Conservation (phyloP, 2,329 filamentous ascomycete genomes). For the Fusarium drepaniforme region DNA sequence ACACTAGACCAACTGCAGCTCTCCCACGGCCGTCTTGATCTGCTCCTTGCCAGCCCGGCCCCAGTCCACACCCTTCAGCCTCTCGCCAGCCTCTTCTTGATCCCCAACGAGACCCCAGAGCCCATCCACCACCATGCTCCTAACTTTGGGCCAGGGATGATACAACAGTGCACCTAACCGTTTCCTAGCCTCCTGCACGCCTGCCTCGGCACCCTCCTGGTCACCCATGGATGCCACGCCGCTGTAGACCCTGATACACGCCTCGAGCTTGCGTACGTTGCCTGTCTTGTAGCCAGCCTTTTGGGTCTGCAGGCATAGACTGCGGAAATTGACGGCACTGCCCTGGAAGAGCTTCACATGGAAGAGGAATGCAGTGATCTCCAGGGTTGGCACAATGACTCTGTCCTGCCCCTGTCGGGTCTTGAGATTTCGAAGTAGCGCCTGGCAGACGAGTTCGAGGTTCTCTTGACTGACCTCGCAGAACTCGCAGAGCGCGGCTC, state of each 20-base stretch:
- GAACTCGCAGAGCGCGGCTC: constrained; percentile 71
- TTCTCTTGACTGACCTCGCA: constrained; percentile 57
- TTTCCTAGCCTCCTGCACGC: constrained; percentile 67
- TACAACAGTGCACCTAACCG: constrained; percentile 80
- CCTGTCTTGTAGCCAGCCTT: constrained; percentile 86
- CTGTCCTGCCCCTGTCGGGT: constrained; percentile 72
- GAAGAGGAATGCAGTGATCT: constrained; percentile 82
- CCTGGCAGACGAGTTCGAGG: constrained; percentile 59
- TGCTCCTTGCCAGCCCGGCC: constrained; percentile 62
- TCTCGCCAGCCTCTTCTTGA: constrained; percentile 44
- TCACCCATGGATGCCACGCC: constrained; percentile 65
- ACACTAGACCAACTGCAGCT: constrained; percentile 54
- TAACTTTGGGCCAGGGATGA: constrained; percentile 85
- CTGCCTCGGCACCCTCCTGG: constrained; percentile 36
- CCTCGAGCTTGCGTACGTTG: constrained; percentile 84
- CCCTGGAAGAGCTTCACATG: constrained; percentile 67
- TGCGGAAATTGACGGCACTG: constrained; percentile 60
- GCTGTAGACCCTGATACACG: constrained; percentile 84
- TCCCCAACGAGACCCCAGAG: constrained; percentile 62
- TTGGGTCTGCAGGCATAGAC: constrained; percentile 77
- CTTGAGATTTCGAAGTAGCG: constrained; percentile 67
- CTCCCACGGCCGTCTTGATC: constrained; percentile 57
- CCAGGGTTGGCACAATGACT: constrained; percentile 79
- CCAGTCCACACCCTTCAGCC: constrained; percentile 69
- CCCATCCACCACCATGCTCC: constrained; percentile 70